Conservation (phyloP, 345 rosid genomes). For the Linum usitatissimum region DNA sequence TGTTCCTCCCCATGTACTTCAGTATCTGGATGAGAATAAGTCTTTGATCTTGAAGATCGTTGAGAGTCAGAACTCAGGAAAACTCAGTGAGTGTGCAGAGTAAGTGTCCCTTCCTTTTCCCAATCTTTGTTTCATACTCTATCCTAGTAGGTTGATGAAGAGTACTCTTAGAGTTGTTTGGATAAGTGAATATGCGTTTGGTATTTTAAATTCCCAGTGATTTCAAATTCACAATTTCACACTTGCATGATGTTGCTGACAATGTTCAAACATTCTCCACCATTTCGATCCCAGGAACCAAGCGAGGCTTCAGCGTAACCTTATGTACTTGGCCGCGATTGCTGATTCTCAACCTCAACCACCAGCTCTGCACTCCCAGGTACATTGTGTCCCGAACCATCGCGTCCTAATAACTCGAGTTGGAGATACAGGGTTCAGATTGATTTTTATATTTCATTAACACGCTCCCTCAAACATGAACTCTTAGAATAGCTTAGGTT, state of each 20-base stretch:
- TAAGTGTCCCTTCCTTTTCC: constrained; percentile 27
- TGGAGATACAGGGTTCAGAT: no score
- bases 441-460: no score
- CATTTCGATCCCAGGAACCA: constrained; percentile 57
- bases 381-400: constrained; percentile 5
- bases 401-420: no score
- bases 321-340: constrained; percentile 97
- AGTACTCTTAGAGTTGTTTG: no score
- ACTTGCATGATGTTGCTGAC: not conserved
- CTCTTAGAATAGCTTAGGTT: no score
- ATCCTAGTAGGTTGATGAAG: no score
- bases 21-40: constrained; percentile 99
- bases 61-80: constrained; percentile 96
- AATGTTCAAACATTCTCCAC: not conserved
- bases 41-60: constrained; percentile 98
- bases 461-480: not conserved
- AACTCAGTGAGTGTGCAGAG: constrained; percentile 94
- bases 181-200: no score
- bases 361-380: constrained; percentile 78
- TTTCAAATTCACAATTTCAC: no score
- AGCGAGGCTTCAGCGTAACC: constrained; percentile 90
- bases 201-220: no score
- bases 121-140: not conserved
- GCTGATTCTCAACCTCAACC: constrained; percentile 99
- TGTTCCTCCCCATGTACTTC: constrained; percentile 13